A percentile compares a stretch with the other conserved stretches of the same genome.
phyloP scores from a whole-genome alignment of 1,284 basidiomycete genomes.

The Leccinum pachyderme region DNA sequence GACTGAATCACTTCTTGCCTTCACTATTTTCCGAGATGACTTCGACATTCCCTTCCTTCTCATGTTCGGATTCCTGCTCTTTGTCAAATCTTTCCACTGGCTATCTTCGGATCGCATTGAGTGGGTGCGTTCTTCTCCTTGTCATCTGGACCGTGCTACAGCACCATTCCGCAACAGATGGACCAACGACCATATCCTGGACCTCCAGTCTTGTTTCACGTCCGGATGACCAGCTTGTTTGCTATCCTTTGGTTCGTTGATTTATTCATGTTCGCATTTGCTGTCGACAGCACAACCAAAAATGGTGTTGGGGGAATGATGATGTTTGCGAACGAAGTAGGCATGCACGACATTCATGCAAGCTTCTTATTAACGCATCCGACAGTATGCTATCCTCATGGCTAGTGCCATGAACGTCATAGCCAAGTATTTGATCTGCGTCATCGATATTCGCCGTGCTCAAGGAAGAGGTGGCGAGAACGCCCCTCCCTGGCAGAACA shows the following conservation, averaged over 20 bases:
- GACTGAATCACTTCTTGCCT: constrained; percentile 92
- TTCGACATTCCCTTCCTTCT: constrained; percentile 90
- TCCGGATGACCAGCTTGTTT: constrained; percentile 77
- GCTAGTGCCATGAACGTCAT: constrained; percentile 79
- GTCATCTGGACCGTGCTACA: background rate
- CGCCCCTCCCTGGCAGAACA: constrained; percentile 94
- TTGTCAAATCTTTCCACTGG: constrained; percentile 99
- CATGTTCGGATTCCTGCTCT: constrained; percentile 90
- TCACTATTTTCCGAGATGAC: constrained; percentile 95
- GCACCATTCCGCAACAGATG: constrained; percentile 60
- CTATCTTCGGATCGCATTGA: constrained; percentile 92
- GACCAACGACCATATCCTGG: constrained; percentile 92
- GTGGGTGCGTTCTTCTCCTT: constrained; percentile 61
- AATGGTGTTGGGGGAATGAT: constrained; percentile 88
- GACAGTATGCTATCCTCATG: constrained; percentile 86
- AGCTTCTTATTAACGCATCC: constrained; percentile 13
- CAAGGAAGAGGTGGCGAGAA: constrained; percentile 76
- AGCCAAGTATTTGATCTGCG: constrained; percentile 83
- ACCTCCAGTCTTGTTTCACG: constrained; percentile 79
- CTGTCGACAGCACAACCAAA: constrained; percentile 74
- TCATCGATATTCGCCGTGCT: constrained; percentile 80
- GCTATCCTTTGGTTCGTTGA: constrained; percentile 70
- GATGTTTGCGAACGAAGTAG: constrained; percentile 90
- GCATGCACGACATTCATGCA: constrained; percentile 18
- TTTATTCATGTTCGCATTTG: constrained; percentile 69